Conservation (phyloP, 192 early-diverging fungal genomes). For the Globomyces pollinis-pini region DNA sequence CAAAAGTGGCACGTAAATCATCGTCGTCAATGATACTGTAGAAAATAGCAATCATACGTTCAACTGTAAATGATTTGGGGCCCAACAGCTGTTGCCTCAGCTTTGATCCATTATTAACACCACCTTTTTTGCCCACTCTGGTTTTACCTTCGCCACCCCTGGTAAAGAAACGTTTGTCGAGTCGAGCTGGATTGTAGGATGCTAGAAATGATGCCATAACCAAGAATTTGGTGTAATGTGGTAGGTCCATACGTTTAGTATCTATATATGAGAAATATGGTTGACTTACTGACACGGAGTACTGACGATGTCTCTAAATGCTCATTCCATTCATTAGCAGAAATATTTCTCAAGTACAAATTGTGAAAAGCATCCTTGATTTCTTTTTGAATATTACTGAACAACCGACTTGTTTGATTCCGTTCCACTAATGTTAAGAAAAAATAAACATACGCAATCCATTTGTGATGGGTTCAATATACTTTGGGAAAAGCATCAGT, state of each 20-base stretch:
- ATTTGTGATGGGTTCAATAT: conserved; percentile 73
- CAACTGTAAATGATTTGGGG: conserved; percentile 87
- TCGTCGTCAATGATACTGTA: conserved; percentile 56
- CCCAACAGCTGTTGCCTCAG: conserved; percentile 80
- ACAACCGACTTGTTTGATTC: conserved; percentile 65
- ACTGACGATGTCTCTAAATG: conserved; percentile 11
- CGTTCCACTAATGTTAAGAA: conserved; percentile 36
- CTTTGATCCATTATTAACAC: conserved; percentile 18
- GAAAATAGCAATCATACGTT: conserved; percentile 95
- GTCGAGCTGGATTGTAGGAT: conserved; percentile 82
- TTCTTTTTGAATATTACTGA: conserved; percentile 67
- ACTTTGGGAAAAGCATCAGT: conserved; percentile 75
- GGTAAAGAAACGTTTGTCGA: conserved; percentile 84
- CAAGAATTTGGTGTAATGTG: conserved; percentile 84
- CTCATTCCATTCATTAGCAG: conserved; percentile 69
- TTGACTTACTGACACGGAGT: too few relatives aligned
- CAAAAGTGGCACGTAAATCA: not conserved
- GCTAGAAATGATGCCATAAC: conserved; percentile 85
- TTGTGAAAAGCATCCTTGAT: conserved; percentile 76
- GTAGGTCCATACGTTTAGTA: conserved; percentile 42
- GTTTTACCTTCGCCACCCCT: conserved; percentile 28
- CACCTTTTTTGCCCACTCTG: conserved; percentile 8
- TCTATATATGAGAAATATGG: too few relatives aligned
- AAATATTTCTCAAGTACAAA: conserved; percentile 87
- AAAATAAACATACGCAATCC: conserved; percentile 46